Base-by-base conservation (phyloP, 2,329 filamentous ascomycete species). In the Xylaria sp. region DNA sequence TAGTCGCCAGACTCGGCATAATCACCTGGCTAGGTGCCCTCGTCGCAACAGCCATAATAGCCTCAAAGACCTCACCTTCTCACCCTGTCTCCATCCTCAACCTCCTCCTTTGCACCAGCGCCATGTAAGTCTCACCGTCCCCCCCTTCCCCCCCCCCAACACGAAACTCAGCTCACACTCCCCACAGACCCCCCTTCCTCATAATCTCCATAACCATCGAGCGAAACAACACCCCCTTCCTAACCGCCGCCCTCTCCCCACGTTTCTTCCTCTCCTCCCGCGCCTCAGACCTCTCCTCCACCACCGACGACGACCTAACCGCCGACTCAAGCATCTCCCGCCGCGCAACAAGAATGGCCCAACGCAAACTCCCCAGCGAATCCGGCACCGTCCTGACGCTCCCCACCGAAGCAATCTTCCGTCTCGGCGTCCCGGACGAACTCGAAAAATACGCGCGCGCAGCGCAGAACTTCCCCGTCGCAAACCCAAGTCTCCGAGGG, bases 141-240 rank as follows among this genome's bases (percentile, higher is more conserved):
- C 2, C 23, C 23, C 23, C 23, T 5, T 4, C 4, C 23, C 23
- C 4, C 23, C 23, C 23, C 23, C 23, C 16, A 16, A 30, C 4
- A 6, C 4, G 23, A 4, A 30, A 30, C 23, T 30, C 23, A 30
- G 5, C 23, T 30, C 1, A 30, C 4, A 3, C 23, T 4, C 18
- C 46, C n/a, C 47, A 19, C n/a, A 73, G 70, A 46, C 68, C 68
- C 2, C 64, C 71, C 0, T 72, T 70, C 52, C 58, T 72, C 10
- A 55, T 68, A 49, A 71, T 73, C 52, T 68, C 66, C 4, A 59
- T 65, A n/a, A 70, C 68, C 1, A 71, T 73, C 51, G 70, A 73
- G 58, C 69, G 59, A 48, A 64, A 68, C n/a, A 52, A 60, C 10
- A 67, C 64, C 4, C 70, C 70, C 13, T 73, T 72, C 52, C 66